Evolutionary conservation across 2,329 filamentous ascomycete species (phyloP), one percentile per base, ranked within the genome.

Genomic region (Curvularia lunata): DNA sequence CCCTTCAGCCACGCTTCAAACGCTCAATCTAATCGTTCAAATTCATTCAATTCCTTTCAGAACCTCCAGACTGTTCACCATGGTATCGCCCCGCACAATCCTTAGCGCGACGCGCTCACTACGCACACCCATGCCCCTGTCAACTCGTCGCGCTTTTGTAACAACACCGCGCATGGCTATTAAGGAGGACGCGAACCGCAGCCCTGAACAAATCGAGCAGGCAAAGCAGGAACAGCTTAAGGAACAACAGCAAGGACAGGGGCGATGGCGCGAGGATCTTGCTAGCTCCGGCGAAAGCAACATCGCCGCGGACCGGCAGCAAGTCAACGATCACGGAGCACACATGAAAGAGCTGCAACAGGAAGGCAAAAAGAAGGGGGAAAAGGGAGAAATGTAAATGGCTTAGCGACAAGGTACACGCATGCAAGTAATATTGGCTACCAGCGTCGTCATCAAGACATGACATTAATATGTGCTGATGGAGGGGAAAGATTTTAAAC

Each of bases 261-360:
- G 76, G 23, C 63, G 79, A 18, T 80, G 78, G 78, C 73, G 78
- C 57, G 78, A 81, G 56, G 74, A 78, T 53, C 70, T 82, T 12
- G 77, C 77, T 4, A 78, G 75, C 51, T 58, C 66, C 4, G 75
- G 75, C 27, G 80, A 82, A 64, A 72, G 71, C 52, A 67, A 73
- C 52, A 72, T 81, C 34, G 74, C 75, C 18, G 80, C 80, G 3
- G 80, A 82, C 52, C 71, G 68, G 51, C 68, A 81, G 58, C 58
- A 79, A 32, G 77, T 81, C n/a, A 38, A 72, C 13, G 75, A 81
- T 56, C 78, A 81, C 53, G 74, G 72, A 12, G 59, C 72, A 45
- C 79, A 81, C 57, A 80, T 81, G 57, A 69, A 76, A 63, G 72
- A 81, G 18, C 56, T 82, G 61, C 80, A 82, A 65, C 70, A 81